Conservation (phyloP, 192 early-diverging fungal genomes). For the Chytriomyces sp. region DNA sequence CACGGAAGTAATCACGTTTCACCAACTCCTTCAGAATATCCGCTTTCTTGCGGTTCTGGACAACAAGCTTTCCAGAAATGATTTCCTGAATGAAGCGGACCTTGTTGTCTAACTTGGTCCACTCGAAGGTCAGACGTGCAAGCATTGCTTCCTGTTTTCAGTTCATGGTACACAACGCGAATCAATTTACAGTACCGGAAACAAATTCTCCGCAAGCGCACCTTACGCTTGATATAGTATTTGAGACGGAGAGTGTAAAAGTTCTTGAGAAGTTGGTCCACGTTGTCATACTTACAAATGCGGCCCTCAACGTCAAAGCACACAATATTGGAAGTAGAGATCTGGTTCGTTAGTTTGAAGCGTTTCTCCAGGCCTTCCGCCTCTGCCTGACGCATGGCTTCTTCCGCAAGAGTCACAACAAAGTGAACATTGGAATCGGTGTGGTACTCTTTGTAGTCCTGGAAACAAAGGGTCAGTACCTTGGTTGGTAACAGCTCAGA, state of each 20-base stretch:
- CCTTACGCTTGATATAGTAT: constrained; percentile 91
- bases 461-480: neutral
- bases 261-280: constrained; percentile 82
- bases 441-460: constrained; percentile 73
- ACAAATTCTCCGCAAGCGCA: constrained; percentile 25
- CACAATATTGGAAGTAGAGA: constrained; percentile 89
- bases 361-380: constrained; percentile 78
- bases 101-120: constrained; percentile 76
- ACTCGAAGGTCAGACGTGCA: constrained; percentile 64
- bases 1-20: constrained; percentile 64
- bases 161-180: neutral
- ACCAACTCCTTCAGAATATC: constrained; percentile 76
- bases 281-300: constrained; percentile 74
- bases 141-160: constrained; percentile 58
- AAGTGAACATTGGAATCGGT: constrained; percentile 70
- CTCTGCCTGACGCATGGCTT: constrained; percentile 73
- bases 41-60: constrained; percentile 84
- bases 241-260: constrained; percentile 84
- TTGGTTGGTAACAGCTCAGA: constrained; percentile 13
- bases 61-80: constrained; percentile 76
- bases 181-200: neutral
- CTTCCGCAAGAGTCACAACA: constrained; percentile 61
- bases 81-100: constrained; percentile 89
- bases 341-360: constrained; percentile 73
- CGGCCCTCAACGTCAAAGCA: constrained; percentile 89